These are phyloP conservation scores for Cerioporus squamosus DNA, from an alignment of 1,284 basidiomycete species.

Conservation along the genomic window DNA sequence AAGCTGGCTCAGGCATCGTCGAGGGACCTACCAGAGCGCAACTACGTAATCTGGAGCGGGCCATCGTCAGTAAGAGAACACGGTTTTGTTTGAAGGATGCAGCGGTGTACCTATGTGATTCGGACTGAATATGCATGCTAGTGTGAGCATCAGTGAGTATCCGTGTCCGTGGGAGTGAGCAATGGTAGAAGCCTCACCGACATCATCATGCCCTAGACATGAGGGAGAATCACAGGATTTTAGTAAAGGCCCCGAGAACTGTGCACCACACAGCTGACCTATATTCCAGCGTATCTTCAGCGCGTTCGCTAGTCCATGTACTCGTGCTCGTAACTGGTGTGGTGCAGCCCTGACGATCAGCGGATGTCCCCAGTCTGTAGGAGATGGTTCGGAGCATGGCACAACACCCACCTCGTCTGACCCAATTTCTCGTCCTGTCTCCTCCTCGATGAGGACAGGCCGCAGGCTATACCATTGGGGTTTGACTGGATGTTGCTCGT, in stretches of 20 bases:
- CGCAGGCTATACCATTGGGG: slow-evolving; percentile 36
- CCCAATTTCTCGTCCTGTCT: slow-evolving; percentile 44
- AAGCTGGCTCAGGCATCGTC: no score
- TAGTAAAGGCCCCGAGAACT: neutral
- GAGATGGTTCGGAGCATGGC: no score
- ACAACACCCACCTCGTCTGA: neutral
- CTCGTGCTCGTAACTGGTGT: slow-evolving; percentile 16
- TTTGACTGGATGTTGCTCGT: slow-evolving; percentile 49
- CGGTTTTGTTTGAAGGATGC: neutral
- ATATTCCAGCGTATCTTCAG: slow-evolving; percentile 16
- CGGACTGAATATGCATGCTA: slow-evolving; percentile 38
- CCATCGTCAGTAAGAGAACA: neutral
- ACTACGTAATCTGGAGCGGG: slow-evolving; percentile 60
- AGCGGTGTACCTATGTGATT: slow-evolving; percentile 33
- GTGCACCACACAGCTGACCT: slow-evolving; percentile 7
- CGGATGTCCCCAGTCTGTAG: neutral
- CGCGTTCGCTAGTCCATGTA: slow-evolving; percentile 17
- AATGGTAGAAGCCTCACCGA: neutral
- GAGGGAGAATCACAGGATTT: no score
- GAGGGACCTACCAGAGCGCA: slow-evolving; percentile 50
- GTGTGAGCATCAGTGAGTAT: neutral
- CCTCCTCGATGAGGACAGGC: slow-evolving; percentile 66
- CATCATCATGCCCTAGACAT: slow-evolving; percentile 10
- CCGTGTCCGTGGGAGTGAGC: neutral
- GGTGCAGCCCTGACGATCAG: neutral